Conservation (phyloP, 495 filamentous ascomycete species). For the Aspergillus cristatus region DNA sequence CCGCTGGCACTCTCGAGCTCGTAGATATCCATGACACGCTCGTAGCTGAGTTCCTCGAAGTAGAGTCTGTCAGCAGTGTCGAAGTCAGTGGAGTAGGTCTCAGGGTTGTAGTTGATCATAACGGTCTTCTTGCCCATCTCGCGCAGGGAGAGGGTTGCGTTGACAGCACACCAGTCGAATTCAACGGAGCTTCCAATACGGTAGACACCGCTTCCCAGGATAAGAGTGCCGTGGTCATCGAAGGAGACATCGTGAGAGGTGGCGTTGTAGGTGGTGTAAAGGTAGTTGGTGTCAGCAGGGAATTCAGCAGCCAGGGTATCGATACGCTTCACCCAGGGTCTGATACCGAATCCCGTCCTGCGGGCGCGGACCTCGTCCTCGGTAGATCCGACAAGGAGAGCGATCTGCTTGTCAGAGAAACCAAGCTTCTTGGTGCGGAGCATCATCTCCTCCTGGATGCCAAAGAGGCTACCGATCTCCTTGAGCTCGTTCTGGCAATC, state of each 20-base stretch:
- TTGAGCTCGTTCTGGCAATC: conserved; percentile 80
- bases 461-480: conserved; percentile 76
- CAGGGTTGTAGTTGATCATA: conserved; percentile 96
- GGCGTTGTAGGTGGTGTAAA: conserved; percentile 98
- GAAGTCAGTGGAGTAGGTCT: conserved; percentile 84
- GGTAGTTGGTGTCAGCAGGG: conserved; percentile 93
- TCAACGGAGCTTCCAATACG: conserved; percentile 95
- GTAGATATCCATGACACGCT: conserved; percentile 98
- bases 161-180: conserved; percentile 98
- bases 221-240: conserved; percentile 82
- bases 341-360: conserved; percentile 76
- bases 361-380: conserved; percentile 86
- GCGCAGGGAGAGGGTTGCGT: conserved; percentile 75
- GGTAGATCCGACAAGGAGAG: conserved; percentile 67
- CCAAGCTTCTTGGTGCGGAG: conserved; percentile 92
- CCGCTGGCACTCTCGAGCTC: conserved; percentile 81
- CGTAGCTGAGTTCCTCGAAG: conserved; percentile 95
- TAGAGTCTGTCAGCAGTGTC: conserved; percentile 93
- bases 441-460: conserved; percentile 77
- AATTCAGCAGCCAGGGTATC: conserved; percentile 96
- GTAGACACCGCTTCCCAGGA: conserved; percentile 92
- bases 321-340: conserved; percentile 92
- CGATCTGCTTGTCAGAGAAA: conserved; percentile 95
- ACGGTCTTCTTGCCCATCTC: conserved; percentile 94
- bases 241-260: conserved; percentile 92